These are phyloP conservation scores for Rhipidocladum racemiflorum DNA, from an alignment of 176 grass and related monocot species.

Conservation along the genomic window DNA sequence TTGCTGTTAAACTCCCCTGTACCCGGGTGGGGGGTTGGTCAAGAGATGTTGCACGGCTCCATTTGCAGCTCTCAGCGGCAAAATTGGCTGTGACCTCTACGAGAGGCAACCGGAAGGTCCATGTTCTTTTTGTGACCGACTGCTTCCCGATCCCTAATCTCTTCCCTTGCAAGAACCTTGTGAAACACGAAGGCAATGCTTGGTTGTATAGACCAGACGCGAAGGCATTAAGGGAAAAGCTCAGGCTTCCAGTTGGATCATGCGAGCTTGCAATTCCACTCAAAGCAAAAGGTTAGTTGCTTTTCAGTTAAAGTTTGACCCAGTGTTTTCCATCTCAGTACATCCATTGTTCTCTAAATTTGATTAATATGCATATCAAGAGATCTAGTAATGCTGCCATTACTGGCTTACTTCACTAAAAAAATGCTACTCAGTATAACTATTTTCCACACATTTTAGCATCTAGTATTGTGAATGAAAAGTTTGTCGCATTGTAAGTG, in stretches of 20 bases:
- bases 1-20: slow-evolving; percentile 70
- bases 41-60: slow-evolving; percentile 75
- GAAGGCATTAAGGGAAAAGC: slow-evolving; percentile 66
- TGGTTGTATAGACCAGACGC: slow-evolving; percentile 77
- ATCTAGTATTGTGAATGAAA: slow-evolving; percentile 3
- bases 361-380: neutral
- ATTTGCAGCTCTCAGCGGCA: slow-evolving; percentile 81
- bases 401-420: neutral
- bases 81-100: slow-evolving; percentile 61
- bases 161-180: slow-evolving; percentile 81
- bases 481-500: neutral
- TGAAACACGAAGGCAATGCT: slow-evolving; percentile 66
- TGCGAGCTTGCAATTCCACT: slow-evolving; percentile 84
- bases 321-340: neutral
- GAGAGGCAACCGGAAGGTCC: slow-evolving; percentile 37
- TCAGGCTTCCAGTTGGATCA: slow-evolving; percentile 79
- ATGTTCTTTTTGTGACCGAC: slow-evolving; percentile 74
- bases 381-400: neutral
- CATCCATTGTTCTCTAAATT: neutral
- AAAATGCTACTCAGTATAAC: neutral
- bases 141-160: slow-evolving; percentile 84
- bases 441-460: neutral
- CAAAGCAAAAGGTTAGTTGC: slow-evolving; percentile 69
- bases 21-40: slow-evolving; percentile 59
- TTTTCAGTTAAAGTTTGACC: neutral